Percentiles rank a stretch among this genome's conserved stretches.
These are phyloP conservation scores for Brassica rapa DNA, from an alignment of 345 rosid genomes.

Conservation along the genomic window DNA sequence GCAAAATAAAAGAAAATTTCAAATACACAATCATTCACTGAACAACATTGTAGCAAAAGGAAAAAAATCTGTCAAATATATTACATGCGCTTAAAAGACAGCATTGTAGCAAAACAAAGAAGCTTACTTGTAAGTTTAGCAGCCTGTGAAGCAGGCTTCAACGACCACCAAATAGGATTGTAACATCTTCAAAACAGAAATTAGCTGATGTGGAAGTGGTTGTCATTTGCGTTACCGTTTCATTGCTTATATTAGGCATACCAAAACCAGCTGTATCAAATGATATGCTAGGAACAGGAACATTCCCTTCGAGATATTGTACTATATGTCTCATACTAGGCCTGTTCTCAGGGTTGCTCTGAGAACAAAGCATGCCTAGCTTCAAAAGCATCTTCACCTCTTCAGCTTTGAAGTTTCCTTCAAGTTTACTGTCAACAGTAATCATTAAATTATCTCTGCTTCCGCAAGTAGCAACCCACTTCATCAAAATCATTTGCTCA, in stretches of 20 bases:
- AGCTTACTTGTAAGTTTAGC: slow-evolving; percentile 3
- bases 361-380: slow-evolving; percentile 49
- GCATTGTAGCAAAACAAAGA: neutral
- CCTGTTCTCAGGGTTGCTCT: slow-evolving; percentile 29
- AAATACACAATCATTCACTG: neutral
- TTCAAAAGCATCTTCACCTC: slow-evolving; percentile 39
- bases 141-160: slow-evolving; percentile 12
- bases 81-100: neutral
- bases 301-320: slow-evolving; percentile 41
- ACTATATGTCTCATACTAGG: slow-evolving; percentile 40
- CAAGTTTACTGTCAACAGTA: neutral
- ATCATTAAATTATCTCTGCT: neutral
- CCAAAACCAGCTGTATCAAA: slow-evolving; percentile 33
- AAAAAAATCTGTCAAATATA: neutral
- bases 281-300: slow-evolving; percentile 1
- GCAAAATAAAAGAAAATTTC: neutral
- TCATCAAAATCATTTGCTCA: neutral
- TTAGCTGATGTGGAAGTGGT: slow-evolving; percentile 31
- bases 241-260: slow-evolving; percentile 33
- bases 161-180: slow-evolving; percentile 25
- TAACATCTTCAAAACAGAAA: slow-evolving; percentile 28
- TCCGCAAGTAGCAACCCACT: neutral
- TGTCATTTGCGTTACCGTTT: slow-evolving; percentile 22
- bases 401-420: neutral
- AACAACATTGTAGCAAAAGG: neutral